phyloP scores from a whole-genome alignment of 331 rosid species.

The Cydonia oblonga region DNA sequence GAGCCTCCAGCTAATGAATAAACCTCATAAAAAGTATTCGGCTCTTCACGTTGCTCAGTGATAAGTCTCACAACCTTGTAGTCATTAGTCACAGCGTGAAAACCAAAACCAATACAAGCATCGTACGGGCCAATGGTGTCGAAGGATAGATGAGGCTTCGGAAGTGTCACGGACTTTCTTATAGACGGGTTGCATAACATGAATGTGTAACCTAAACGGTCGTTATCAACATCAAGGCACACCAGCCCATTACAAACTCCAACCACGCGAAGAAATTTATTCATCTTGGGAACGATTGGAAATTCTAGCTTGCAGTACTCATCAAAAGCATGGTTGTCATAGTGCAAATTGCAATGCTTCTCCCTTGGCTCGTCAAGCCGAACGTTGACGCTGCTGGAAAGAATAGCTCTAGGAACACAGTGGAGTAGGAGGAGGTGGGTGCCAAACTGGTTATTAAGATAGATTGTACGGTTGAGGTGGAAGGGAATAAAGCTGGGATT shows the following conservation, averaged over 20 bases:
- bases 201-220: background rate
- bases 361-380: too few relatives aligned
- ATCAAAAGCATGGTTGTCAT: too few relatives aligned
- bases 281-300: background rate
- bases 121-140: background rate
- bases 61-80: too few relatives aligned
- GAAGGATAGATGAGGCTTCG: background rate
- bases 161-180: conserved; percentile 10
- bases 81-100: too few relatives aligned
- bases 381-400: too few relatives aligned
- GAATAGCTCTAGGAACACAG: too few relatives aligned
- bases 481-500: conserved; percentile 8
- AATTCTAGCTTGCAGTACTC: too few relatives aligned
- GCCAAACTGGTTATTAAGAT: too few relatives aligned
- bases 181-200: conserved; percentile 19
- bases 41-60: too few relatives aligned
- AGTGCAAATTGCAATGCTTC: too few relatives aligned
- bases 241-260: conserved; percentile 17
- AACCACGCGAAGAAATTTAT: background rate
- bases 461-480: background rate
- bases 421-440: too few relatives aligned
- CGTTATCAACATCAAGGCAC: background rate
- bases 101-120: background rate
- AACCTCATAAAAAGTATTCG: too few relatives aligned
- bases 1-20: background rate